Evolutionary conservation across 257 asterid genomes (phyloP), one percentile per base, ranked within the genome.

Genomic region (Solanum boliviense): DNA sequence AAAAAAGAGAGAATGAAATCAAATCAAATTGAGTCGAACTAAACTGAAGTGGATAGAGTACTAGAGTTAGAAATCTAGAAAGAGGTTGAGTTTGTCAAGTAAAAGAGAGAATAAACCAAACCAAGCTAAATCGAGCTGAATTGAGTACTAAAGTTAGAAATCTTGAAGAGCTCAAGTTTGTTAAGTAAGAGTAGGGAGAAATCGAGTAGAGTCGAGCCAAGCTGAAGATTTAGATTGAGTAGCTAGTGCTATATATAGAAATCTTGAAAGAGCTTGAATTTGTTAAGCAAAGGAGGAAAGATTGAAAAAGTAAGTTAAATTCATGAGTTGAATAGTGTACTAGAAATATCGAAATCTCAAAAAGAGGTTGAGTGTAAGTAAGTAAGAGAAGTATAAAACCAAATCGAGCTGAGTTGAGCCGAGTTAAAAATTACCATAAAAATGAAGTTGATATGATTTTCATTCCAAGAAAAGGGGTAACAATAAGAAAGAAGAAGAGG

Each of bases 401-500:
- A 32, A 32, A 4, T 18, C 20, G 12, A 15, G 10, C 12, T 71
- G 18, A 73, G 4, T 2, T 0, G 16, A 73, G 7, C 3, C 4
- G 8, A 34, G 9, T 21, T 2, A 6, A 29, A 71, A 31, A 20
- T 35, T 73, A 75, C 34, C 58, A 12, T 36, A 75, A 23, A 38
- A 75, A 35, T 73, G 82, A 35, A 4, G 20, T 44, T 39, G 9
- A 4, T 78, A 41, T 18, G 29, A 81, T 29, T 81, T 16, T 81
- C 29, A 29, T 81, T 27, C 41, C 67, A 29, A 81, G 67, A 8
- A 9, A 16, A 44, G 12, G 16, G 16, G 41, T 25, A 46, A 81
- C 68, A 79, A 44, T 25, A 44, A 79, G 9, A 32, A 44, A 81
- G 85, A 46, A 41, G 65, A 41, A 78, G 84, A 78, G 32, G 36